Evolutionary conservation across 164 flowering plant species (phyloP), one percentile per base, ranked within the genome.

Genomic region (Dillenia turbinata): DNA sequence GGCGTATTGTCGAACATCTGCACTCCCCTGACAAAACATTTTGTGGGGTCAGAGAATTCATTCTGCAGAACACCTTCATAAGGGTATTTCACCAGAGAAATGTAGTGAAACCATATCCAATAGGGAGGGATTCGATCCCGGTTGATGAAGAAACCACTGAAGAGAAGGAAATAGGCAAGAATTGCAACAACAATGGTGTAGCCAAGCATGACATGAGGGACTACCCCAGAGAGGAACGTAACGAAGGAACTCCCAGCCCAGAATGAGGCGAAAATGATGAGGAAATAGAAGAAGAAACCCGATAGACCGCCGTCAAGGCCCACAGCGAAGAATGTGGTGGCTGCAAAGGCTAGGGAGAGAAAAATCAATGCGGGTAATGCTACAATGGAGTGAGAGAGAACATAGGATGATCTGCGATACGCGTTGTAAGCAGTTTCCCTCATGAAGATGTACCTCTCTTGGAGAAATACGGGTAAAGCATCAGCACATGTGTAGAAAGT

Each of bases 101-200:
- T 5, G 80, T 81, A 79, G 52, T 81, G 83, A 70, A 81, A 79
- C 85, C 85, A 81, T 2, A 81, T 74, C 85, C 85, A 81, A 59
- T 81, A 81, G 3, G 26, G 5, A 0, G 83, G 85, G 40, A 81
- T 79, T 22, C 85, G 52, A 15, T 81, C 73, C 1, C 85, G 65
- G 68, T 57, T 81, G 57, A 81, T 81, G 79, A 78, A 81, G 72
- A 78, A 81, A 43, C 85, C 85, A 22, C 81, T 74, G 74, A 81
- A 79, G 44, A 81, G 80, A 10, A 77, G 58, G 63, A 79, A 79
- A 49, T 81, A 81, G 17, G 85, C 79, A 9, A 77, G 52, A 9
- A 79, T 73, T 0, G 85, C 79, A 3, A 81, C 83, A 2, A 79
- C 83, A n/a, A 75, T 60, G 9, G 80, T 79, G 78, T 72, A 81